Conservation (phyloP, 1,284 basidiomycete species). For the Trichosporon asahii region DNA sequence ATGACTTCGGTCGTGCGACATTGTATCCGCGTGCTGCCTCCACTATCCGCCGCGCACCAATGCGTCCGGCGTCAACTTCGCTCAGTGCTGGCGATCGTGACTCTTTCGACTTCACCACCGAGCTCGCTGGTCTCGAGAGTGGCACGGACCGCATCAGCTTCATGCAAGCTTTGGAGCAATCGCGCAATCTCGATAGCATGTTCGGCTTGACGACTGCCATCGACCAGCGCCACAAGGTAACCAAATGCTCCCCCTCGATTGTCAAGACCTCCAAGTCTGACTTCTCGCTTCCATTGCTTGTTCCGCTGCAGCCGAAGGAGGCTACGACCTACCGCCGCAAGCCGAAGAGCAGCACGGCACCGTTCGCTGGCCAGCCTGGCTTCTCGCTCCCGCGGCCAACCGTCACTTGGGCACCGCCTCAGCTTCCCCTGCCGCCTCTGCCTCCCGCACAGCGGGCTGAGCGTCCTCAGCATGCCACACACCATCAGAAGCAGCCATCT, state of each 20-base stretch:
- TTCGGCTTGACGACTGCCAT: background rate
- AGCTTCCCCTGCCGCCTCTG: background rate
- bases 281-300: background rate
- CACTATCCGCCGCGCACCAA: background rate
- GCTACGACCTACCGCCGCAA: background rate
- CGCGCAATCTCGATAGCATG: background rate
- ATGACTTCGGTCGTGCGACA: background rate
- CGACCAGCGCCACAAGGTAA: background rate
- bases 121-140: conserved; percentile 66
- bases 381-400: background rate
- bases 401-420: background rate
- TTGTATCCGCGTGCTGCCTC: background rate
- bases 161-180: conserved; percentile 57
- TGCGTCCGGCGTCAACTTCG: background rate
- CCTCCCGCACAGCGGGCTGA: background rate
- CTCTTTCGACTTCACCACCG: conserved; percentile 81
- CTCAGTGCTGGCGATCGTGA: conserved; percentile 52
- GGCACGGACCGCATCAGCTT: conserved; percentile 67
- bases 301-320: background rate
- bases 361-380: background rate
- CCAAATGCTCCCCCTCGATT: conserved; percentile 3
- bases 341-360: conserved; percentile 6
- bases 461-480: background rate
- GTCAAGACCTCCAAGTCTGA: background rate
- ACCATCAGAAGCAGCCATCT: conserved; percentile 1